Evolutionary conservation across 371 early-diverging fungal species (phyloP), one percentile per base, ranked within the genome.

Genomic region (Syncephalastrum sp.): DNA sequence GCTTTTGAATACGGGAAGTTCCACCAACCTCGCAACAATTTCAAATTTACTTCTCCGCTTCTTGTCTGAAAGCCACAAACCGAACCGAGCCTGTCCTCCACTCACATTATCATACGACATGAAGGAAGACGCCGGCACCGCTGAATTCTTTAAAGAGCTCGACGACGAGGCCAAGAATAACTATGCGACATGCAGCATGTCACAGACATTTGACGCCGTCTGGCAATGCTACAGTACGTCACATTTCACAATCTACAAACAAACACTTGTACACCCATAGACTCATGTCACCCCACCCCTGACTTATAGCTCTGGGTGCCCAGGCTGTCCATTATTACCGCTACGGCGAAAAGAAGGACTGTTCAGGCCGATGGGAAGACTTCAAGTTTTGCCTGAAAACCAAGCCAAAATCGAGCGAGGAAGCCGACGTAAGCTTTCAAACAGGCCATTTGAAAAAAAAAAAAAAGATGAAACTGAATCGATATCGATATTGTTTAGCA

Each of bases 311-410:
- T 44, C 56, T 77, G 2, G 70, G 74, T 33, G 57, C 69, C 41
- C 77, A 77, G 52, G 77, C 77, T 25, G 53, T 68, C 6, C 53
- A 77, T 46, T 77, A 77, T 53, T 77, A 77, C 53, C 68, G 77
- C 23, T 77, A 77, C 56, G 77, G 77, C 8, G 58, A 65, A 53
- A 77, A 74, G 50, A 77, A 70, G 25, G 72, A 77, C 55, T 77
- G 77, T 44, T 64, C 68, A 25, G 56, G 44, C 4, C 62, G 64
- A 52, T 74, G 72, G 72, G 77, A 77, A 23, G 72, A 74, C 41
- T 74, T 77, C 45, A 72, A 69, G 29, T 66, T 77, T 38, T 77
- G 77, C 49, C 50, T 71, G 12, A 62, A 54, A 38, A 71, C 74
- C 3, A 77, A 77, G 53, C 60, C 72, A 10, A 77, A 74, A 51